phyloP scores from a whole-genome alignment of 805 yeast species.

The Lachancea lanzarotensis region DNA sequence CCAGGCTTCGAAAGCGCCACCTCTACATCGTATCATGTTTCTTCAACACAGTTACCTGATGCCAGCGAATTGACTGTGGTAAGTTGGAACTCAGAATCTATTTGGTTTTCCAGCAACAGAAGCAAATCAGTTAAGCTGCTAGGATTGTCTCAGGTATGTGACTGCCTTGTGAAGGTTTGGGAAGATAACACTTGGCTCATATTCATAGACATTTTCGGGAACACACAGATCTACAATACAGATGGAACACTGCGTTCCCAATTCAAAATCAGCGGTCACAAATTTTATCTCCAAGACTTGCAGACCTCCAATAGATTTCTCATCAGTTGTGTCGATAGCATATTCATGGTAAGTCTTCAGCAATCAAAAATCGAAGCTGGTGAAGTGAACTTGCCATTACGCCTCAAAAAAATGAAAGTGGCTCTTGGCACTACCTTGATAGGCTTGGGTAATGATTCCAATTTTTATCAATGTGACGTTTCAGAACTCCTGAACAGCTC shows the following conservation, averaged over 20 bases:
- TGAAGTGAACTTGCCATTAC: constrained; percentile 1
- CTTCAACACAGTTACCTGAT: not conserved
- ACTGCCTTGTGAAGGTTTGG: constrained; percentile 1
- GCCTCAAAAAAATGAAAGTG: not conserved
- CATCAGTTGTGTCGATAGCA: constrained; percentile 1
- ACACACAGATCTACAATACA: not conserved
- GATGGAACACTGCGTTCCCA: not conserved
- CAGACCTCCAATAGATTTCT: not conserved
- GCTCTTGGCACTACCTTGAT: not conserved
- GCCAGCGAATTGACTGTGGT: constrained; percentile 1
- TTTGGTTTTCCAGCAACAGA: constrained; percentile 1
- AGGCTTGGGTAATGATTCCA: not conserved
- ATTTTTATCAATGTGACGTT: not conserved
- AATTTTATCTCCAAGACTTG: constrained; percentile 2
- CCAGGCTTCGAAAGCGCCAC: constrained; percentile 1
- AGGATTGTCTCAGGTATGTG: constrained; percentile 1
- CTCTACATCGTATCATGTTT: not conserved
- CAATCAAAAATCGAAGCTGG: not conserved
- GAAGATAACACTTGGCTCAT: not conserved
- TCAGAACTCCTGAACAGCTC: not conserved
- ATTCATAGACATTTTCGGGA: constrained; percentile 1
- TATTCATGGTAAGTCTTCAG: not conserved
- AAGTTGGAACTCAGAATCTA: constrained; percentile 1
- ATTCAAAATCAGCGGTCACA: constrained; percentile 3
- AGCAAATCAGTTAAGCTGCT: not conserved